Evolutionary conservation across 306 rosid species (phyloP).

Genomic region (Citrullus mucosospermus): DNA sequence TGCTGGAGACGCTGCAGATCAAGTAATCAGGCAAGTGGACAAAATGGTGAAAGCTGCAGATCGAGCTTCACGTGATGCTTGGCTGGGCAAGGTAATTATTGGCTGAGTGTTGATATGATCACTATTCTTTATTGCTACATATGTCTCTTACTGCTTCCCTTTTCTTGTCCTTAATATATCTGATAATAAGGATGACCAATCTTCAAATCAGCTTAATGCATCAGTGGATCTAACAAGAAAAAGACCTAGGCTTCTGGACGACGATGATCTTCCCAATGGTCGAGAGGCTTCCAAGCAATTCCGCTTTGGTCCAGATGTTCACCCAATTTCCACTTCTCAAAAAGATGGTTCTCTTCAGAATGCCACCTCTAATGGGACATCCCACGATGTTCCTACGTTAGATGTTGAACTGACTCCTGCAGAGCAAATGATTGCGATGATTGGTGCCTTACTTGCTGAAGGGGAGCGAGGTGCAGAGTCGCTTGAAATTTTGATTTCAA

Average conservation of each 20-base stretch:
- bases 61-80: conserved; percentile 63
- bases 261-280: conserved; percentile 56
- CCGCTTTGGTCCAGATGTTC: conserved; percentile 45
- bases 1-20: conserved; percentile 97
- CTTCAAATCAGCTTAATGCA: conserved; percentile 41
- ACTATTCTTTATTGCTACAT: conserved; percentile 4
- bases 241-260: conserved; percentile 48
- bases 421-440: conserved; percentile 93
- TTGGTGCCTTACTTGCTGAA: conserved; percentile 97
- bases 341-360: conserved; percentile 47
- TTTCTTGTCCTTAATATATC: conserved; percentile 1
- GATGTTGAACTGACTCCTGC: conserved; percentile 67
- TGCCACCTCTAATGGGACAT: conserved; percentile 38
- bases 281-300: conserved; percentile 55
- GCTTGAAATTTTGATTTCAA: conserved; percentile 79
- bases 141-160: conserved; percentile 5
- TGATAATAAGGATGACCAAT: conserved; percentile 55
- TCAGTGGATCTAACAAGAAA: conserved; percentile 54
- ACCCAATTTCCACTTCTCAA: conserved; percentile 32
- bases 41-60: conserved; percentile 70
- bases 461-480: conserved; percentile 98
- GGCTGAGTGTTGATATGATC: neutral
- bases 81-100: conserved; percentile 49
- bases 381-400: conserved; percentile 41
- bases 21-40: conserved; percentile 85